A percentile compares a stretch with the other conserved stretches of the same genome.
phyloP scores from a whole-genome alignment of 2,329 filamentous ascomycete species.

The Cercospora sesami region DNA sequence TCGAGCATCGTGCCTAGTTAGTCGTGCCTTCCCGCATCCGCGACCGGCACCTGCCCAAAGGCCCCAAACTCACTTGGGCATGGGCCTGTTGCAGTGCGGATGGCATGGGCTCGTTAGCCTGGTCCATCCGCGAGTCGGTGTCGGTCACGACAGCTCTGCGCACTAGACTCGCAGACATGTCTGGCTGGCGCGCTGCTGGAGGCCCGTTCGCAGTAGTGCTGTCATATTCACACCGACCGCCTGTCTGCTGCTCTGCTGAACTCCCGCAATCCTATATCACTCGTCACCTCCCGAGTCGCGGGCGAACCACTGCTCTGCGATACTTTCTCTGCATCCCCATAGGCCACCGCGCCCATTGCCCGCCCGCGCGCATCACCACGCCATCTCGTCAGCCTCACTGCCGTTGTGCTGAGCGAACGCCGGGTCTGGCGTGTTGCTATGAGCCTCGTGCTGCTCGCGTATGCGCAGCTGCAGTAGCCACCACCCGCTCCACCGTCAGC shows the following conservation, averaged over 20 bases:
- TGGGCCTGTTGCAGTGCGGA: conserved; percentile 2
- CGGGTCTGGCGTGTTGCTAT: conserved; percentile 7
- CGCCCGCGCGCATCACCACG: conserved; percentile 11
- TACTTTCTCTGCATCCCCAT: conserved; percentile 22
- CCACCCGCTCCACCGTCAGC: conserved; percentile 2
- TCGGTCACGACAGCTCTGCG: conserved; percentile 16
- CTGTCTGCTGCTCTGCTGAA: background rate
- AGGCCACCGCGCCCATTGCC: conserved; percentile 18
- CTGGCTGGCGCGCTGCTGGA: conserved; percentile 9
- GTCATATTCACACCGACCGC: conserved; percentile 22
- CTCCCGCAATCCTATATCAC: conserved; percentile 26
- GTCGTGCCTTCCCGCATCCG: conserved; percentile 12
- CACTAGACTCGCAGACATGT: conserved; percentile 19
- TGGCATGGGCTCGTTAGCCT: background rate
- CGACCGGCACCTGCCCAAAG: conserved; percentile 19
- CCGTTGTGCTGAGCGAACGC: background rate
- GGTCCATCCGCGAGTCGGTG: background rate
- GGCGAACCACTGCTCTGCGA: conserved; percentile 23
- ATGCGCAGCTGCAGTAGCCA: conserved; percentile 14
- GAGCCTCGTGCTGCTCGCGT: conserved; percentile 11
- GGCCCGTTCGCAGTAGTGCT: conserved; percentile 21
- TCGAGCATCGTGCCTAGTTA: conserved; percentile 9
- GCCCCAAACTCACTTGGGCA: conserved; percentile 13
- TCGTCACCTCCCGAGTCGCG: conserved; percentile 21
- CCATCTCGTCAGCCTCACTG: conserved; percentile 1